Evolutionary conservation across 2,329 filamentous ascomycete genomes (phyloP), one percentile per base, ranked within the genome.

Genomic region (Fusarium graminum): DNA sequence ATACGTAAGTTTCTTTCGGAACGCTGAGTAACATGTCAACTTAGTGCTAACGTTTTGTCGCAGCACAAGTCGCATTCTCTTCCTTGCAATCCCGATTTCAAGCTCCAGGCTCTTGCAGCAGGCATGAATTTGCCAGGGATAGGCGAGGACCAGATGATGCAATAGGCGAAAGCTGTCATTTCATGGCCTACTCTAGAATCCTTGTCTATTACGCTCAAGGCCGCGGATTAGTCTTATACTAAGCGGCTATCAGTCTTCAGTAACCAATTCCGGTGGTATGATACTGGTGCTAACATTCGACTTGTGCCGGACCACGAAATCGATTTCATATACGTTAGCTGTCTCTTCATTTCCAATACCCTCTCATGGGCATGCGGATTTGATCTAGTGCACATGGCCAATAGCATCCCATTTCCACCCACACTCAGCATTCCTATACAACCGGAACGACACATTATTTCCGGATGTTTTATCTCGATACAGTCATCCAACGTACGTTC

Each of bases 41-140:
- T 3, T 4, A 4, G 17, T 55, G 59, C 79, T 83, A 70, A 84
- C 74, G 61, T 17, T 28, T 7, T 13, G 25, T 30, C 63, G 69
- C 62, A 89, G 87, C 87, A 90, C 81, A 92, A 92, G 78, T 88
- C 90, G 65, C 91, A 97, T 77, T 95, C 93, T 13, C 90, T 93
- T 25, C 91, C 91, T 52, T 97, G 94, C 82, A 96, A 97, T 74
- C 93, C 93, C 1, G 93, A 97, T 63, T 87, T 87, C 55, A 82
- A 86, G 67, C 80, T 79, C 16, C 78, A 80, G 44, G 78, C 78
- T 40, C 70, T 80, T 36, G 79, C 82, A 32, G 82, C 81, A 10
- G 82, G 81, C 17, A 76, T 84, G 59, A 79, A 73, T 47, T 72
- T 78, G 56, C 78, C 76, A 14, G 77, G 78, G 38, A 82, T 84